Evolutionary conservation across 768 basidiomycete species (phyloP).

Genomic region (Boletellus sp.): DNA sequence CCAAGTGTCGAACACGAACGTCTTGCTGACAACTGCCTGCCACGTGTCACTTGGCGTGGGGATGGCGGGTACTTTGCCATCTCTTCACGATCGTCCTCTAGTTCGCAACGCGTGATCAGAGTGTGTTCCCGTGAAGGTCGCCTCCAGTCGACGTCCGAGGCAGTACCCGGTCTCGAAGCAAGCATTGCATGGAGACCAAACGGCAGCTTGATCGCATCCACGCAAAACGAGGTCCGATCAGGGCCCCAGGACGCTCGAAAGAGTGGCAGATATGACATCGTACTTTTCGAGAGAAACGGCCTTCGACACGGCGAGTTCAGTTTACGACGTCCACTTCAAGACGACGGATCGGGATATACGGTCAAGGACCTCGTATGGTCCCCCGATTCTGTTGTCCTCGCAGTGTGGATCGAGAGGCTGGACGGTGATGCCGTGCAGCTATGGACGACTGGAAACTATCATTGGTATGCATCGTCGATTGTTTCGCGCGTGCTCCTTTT

Average conservation of each 20-base stretch:
- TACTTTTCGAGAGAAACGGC: conserved; percentile 96
- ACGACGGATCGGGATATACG: conserved; percentile 58
- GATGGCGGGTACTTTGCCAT: conserved; percentile 88
- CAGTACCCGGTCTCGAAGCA: conserved; percentile 79
- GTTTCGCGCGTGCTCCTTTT: not conserved
- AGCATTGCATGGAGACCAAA: conserved; percentile 80
- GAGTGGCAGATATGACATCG: conserved; percentile 73
- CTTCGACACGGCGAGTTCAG: conserved; percentile 87
- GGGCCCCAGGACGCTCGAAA: conserved; percentile 65
- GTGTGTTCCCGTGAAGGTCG: conserved; percentile 45
- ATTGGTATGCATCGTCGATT: conserved; percentile 57
- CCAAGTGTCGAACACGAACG: conserved; percentile 45
- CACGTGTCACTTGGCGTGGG: conserved; percentile 89
- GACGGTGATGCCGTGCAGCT: conserved; percentile 82
- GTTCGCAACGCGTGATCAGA: conserved; percentile 24
- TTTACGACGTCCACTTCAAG: conserved; percentile 39
- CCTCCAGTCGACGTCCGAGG: conserved; percentile 83
- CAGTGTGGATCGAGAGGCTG: conserved; percentile 75
- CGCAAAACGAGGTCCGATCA: conserved; percentile 73
- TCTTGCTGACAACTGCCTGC: conserved; percentile 66
- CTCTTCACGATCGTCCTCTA: conserved; percentile 57
- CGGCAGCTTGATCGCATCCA: conserved; percentile 78
- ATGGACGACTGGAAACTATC: conserved; percentile 93
- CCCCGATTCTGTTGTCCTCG: conserved; percentile 79
- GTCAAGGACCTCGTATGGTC: conserved; percentile 84